phyloP scores from a whole-genome alignment of 2,329 filamentous ascomycete species.

The Xylariales sp. region DNA sequence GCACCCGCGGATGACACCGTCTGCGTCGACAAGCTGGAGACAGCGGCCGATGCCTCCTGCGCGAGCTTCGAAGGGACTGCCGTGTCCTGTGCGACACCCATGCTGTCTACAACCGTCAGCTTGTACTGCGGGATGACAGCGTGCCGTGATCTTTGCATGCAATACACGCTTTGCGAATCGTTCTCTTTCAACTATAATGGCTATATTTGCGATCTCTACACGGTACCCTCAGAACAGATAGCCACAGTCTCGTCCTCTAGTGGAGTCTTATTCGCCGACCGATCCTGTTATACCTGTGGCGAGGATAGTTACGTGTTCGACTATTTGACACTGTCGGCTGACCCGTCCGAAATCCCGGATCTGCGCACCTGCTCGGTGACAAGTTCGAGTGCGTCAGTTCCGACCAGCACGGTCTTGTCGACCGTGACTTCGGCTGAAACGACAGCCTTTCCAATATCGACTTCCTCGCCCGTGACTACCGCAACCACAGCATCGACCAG shows the following conservation, averaged over 20 bases:
- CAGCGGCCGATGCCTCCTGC: background rate
- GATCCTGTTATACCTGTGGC: background rate
- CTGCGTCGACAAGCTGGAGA: slow-evolving; percentile 1
- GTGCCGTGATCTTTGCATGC: background rate
- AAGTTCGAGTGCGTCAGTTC: background rate
- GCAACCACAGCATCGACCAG: background rate
- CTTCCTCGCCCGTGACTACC: background rate
- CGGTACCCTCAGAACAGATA: background rate
- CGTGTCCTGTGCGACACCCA: background rate
- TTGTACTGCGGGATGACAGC: background rate
- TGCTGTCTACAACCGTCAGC: background rate
- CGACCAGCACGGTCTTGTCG: background rate
- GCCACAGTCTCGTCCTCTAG: background rate
- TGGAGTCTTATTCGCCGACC: background rate
- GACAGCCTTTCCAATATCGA: background rate
- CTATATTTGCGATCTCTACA: slow-evolving; percentile 1
- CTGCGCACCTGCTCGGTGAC: background rate
- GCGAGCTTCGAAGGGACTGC: background rate
- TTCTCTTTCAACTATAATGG: background rate
- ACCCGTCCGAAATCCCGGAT: background rate
- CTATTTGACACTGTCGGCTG: background rate
- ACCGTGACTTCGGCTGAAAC: background rate
- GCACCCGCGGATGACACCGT: background rate
- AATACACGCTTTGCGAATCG: background rate
- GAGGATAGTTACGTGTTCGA: background rate